Base-by-base conservation (phyloP, 2,329 filamentous ascomycete genomes). In the Colletotrichum sp. region DNA sequence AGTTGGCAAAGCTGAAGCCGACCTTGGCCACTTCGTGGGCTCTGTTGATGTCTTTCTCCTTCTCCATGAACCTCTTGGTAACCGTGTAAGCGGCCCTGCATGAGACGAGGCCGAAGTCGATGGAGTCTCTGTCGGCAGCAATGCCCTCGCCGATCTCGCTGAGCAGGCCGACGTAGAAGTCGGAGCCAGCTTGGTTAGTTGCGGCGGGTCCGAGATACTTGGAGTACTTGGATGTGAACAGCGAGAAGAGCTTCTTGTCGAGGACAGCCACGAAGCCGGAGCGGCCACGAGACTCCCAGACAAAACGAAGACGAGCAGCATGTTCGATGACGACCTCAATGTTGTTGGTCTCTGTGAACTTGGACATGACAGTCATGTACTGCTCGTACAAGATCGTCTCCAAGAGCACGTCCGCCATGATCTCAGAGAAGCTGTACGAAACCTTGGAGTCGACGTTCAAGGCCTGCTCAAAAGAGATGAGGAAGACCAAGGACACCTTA, bases 391-490 rank as follows among this genome's bases (percentile, higher is more conserved):
- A 79, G 16, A 83, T 76, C 55, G 83, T 84, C 81, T 87, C 83
- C 57, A 84, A 78, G 39, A 86, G 79, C 32, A 85, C 79, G 67
- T 75, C 69, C 84, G 85, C 79, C 78, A 85, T 84, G 64, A 88
- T 81, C 79, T 87, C 84, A 1, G 87, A 85, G 81, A 87, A 87
- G 4, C 64, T 73, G 57, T 83, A 85, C 26, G 83, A 71, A 4
- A 79, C 75, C 52, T 78, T 79, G 12, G 81, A 76, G 18, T 85
- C 81, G 14, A 82, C 80, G 24, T 82, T 80, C 4, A 88, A 80
- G 6, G 83, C 82, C 52, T 86, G 85, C 77, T 89, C 86, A 39
- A 89, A 86, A 1, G 83, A 82, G 5, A 87, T 86, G 1, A 89
- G 79, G 79, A 89, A 89, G 13, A 89, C 82, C 28, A 89, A 85